Evolutionary conservation across 1,284 basidiomycete species (phyloP), one percentile per base, ranked within the genome.

Genomic region (Ceratorhiza oryzae-sativae): DNA sequence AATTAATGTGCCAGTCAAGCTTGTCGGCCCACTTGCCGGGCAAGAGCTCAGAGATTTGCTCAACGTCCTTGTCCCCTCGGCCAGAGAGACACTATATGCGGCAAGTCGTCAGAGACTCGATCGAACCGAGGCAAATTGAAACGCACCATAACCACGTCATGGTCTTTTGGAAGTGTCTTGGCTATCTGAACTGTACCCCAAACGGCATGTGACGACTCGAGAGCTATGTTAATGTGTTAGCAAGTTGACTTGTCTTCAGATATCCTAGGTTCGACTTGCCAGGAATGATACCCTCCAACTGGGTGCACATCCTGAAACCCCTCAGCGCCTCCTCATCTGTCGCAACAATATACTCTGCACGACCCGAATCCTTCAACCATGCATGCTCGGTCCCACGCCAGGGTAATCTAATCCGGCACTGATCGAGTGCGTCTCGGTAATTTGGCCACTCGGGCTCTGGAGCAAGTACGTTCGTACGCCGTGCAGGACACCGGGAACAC

Each of bases 311-410:
- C 75, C 94, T 86, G 87, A 99, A 99, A 0, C 95, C 97, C 49
- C 93, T 86, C 41, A 99, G 84, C 3, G 95, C 95, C 79, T 99
- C 86, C 78, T 96, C 91, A 78, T 99, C 97, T 1, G 94, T 98
- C 9, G 97, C 97, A 12, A 88, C 90, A 18, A 92, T 87, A 81
- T 98, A 99, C 79, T 98, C 94, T 0, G 95, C 97, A 68, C 97
- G 85, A 18, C 94, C 93, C 1, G 90, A 90, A 79, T 97, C 94
- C 82, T 98, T 98, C 79, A 99, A 84, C 90, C 91, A 97, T 59
- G 96, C 91, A 80, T 98, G 97, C 81, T 99, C 97, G 97, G 97
- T 15, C 97, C 97, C 65, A 99, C 97, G 77, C 94, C 91, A 39
- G 92, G 93, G 80, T 94, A 95, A 80, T 95, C 92, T 56, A 97